phyloP scores from a whole-genome alignment of 805 yeast genomes.

The Ogataea dorogensis region DNA sequence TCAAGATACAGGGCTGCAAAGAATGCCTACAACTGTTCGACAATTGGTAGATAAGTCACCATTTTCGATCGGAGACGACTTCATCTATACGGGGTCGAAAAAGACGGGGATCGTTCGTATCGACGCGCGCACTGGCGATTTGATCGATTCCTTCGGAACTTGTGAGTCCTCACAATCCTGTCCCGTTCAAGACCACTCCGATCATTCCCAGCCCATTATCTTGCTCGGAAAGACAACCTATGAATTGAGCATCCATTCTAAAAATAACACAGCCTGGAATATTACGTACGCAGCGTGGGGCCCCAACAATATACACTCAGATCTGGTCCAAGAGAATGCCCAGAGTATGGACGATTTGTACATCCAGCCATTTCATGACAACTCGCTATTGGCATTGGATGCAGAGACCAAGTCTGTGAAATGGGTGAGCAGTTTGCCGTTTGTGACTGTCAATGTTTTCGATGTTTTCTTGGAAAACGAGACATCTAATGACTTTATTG shows the following conservation, averaged over 20 bases:
- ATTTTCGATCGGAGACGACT: constrained; percentile 76
- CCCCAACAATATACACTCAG: constrained; percentile 76
- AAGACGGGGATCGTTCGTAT: constrained; percentile 73
- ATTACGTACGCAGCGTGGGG: constrained; percentile 89
- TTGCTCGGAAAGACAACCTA: constrained; percentile 71
- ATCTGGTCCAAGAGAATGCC: constrained; percentile 46
- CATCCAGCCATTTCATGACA: constrained; percentile 82
- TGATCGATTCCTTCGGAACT: constrained; percentile 60
- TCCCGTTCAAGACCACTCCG: constrained; percentile 16
- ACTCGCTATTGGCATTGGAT: constrained; percentile 73
- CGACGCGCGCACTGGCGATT: constrained; percentile 70
- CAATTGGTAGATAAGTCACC: constrained; percentile 83
- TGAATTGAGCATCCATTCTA: constrained; percentile 74
- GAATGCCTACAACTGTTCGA: constrained; percentile 75
- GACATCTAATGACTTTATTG: constrained; percentile 38
- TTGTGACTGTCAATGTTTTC: constrained; percentile 72
- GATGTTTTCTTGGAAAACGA: constrained; percentile 53
- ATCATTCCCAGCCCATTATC: constrained; percentile 34
- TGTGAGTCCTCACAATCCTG: constrained; percentile 10
- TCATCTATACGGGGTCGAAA: constrained; percentile 83
- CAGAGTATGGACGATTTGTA: constrained; percentile 70
- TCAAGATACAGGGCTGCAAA: constrained; percentile 69
- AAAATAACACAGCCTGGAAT: constrained; percentile 72
- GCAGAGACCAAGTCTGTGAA: constrained; percentile 64
- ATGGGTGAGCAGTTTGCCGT: constrained; percentile 76